Evolutionary conservation across 1,284 basidiomycete species (phyloP), one percentile per base, ranked within the genome.

Genomic region (Pseudozyma pruni): DNA sequence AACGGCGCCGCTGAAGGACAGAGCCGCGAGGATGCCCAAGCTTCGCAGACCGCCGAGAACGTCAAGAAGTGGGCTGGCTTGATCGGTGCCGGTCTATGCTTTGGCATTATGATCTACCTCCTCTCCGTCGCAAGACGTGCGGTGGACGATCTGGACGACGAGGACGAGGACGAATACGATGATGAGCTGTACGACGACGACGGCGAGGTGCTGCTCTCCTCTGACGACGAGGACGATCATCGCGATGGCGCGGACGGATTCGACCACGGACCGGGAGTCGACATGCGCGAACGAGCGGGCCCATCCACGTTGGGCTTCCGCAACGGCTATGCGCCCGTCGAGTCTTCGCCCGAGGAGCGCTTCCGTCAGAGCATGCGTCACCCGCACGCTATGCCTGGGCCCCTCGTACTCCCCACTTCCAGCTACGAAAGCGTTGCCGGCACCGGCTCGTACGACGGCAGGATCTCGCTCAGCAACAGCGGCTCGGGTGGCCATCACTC

Each of bases 21-120:
- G 29, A 81, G 80, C 59, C 69, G 81, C 29, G 73, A 47, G 40
- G 56, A 69, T 22, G 59, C 67, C 19, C 41, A 62, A 22, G 66
- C 57, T 10, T 60, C 72, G n/a, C 13, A 48, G 39, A 74, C 68
- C 37, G 86, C 87, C 70, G 85, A 87, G 69, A 82, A 83, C 43
- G 83, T 90, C 46, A 87, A 87, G 52, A 87, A 87, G 61, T 85
- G 88, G 75, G 91, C 87, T 84, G 90, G 90, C 13, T 84, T 89
- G 51, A 84, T 85, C 23, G 92, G 92, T 48, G 86, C 92, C 52
- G 81, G 85, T 25, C 86, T 93, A 1, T 93, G 91, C 79, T 76
- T 92, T 56, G 87, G 86, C 22, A 89, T 93, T 76, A 87, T 93
- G 72, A 71, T 92, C 58, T 93, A 93, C 83, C 86, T 93, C 43